Evolutionary conservation across 2,329 filamentous ascomycete species (phyloP).

Genomic region (Sporothrix pseudoabietina): DNA sequence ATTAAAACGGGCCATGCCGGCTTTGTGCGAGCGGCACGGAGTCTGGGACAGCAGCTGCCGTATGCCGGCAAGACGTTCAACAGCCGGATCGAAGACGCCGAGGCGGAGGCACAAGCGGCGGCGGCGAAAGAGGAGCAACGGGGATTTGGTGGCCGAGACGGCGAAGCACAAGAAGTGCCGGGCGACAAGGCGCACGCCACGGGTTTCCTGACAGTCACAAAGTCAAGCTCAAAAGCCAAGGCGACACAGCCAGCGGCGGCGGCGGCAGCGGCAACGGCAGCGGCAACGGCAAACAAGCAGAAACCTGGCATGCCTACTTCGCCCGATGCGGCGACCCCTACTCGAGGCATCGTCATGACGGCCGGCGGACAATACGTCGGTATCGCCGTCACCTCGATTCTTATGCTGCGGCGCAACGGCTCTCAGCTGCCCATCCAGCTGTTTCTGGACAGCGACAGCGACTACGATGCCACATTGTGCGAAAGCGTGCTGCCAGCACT

Average conservation of each 20-base stretch:
- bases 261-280: not conserved
- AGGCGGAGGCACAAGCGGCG: not conserved
- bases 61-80: slow-evolving; percentile 7
- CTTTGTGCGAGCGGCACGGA: slow-evolving; percentile 7
- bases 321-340: slow-evolving; percentile 28
- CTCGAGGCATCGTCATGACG: slow-evolving; percentile 54
- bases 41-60: slow-evolving; percentile 27
- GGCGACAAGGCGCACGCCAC: not conserved
- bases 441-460: slow-evolving; percentile 41
- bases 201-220: not conserved
- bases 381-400: slow-evolving; percentile 52
- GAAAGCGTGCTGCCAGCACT: slow-evolving; percentile 39
- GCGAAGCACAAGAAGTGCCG: not conserved
- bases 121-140: not conserved
- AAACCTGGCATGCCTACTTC: not conserved
- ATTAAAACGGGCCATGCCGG: slow-evolving; percentile 22
- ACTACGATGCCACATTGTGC: slow-evolving; percentile 42
- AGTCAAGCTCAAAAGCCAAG: not conserved
- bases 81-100: not conserved
- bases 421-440: slow-evolving; percentile 52
- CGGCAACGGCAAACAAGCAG: too few relatives aligned
- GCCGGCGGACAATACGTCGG: slow-evolving; percentile 52
- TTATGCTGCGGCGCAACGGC: slow-evolving; percentile 55
- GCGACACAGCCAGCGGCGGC: not conserved
- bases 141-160: not conserved